Conservation (phyloP, 441 rosid genomes). For the Euphorbia schlechtendalii region DNA sequence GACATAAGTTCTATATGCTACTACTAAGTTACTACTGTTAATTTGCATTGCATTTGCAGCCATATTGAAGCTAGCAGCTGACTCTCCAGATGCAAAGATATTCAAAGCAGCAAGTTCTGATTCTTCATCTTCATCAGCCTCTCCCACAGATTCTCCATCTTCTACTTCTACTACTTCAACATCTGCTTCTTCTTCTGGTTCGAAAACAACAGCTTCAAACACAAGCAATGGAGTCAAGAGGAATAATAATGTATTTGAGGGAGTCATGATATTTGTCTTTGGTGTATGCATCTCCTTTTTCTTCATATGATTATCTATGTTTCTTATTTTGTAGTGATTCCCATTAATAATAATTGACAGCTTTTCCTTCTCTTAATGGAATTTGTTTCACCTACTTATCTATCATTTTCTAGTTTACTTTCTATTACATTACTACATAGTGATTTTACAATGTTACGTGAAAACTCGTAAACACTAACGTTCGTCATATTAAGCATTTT, state of each 20-base stretch:
- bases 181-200: conserved; percentile 19
- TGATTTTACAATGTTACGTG: too few species aligned
- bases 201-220: conserved; percentile 22
- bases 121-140: conserved; percentile 14
- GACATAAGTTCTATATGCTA: too few species aligned
- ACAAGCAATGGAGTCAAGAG: conserved; percentile 19
- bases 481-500: too few species aligned
- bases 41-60: conserved; percentile 12
- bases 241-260: conserved; percentile 4
- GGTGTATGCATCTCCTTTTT: conserved; percentile 2
- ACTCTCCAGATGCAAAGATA: conserved; percentile 41
- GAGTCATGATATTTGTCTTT: conserved; percentile 11
- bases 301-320: conserved; percentile 2
- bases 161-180: conserved; percentile 16
- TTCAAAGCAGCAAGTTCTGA: conserved; percentile 29
- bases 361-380: too few species aligned
- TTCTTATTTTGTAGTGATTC: too few species aligned
- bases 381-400: too few species aligned
- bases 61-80: conserved; percentile 27
- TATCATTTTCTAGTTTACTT: too few species aligned
- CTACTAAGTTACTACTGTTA: too few species aligned
- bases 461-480: too few species aligned
- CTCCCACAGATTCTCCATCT: conserved; percentile 18
- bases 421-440: too few species aligned
- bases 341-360: too few species aligned